phyloP scores from a whole-genome alignment of 169 alveolate genomes.

The Plasmodium coatneyi region DNA sequence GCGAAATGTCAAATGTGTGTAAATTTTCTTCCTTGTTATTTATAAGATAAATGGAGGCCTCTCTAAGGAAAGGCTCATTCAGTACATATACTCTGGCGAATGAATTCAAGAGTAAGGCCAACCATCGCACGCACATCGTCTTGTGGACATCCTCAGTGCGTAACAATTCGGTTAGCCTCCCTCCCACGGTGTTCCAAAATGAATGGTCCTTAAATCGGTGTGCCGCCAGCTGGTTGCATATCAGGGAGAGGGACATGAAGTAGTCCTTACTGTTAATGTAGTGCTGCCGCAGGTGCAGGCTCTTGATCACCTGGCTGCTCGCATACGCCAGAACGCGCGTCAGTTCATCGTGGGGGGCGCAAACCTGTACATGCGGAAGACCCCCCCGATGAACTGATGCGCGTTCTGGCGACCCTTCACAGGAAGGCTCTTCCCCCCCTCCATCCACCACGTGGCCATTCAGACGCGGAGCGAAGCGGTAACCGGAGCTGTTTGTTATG shows the following conservation, averaged over 20 bases:
- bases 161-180: constrained; percentile 7
- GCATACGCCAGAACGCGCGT: constrained; percentile 14
- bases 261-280: constrained; percentile 36
- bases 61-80: constrained; percentile 4
- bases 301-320: constrained; percentile 32
- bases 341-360: neutral
- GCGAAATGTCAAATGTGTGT: constrained; percentile 65
- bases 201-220: constrained; percentile 2
- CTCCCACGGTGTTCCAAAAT: constrained; percentile 27
- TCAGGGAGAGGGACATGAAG: constrained; percentile 58
- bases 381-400: neutral
- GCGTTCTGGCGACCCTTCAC: neutral
- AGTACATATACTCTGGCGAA: constrained; percentile 30
- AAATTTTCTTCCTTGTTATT: constrained; percentile 13
- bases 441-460: neutral
- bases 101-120: constrained; percentile 42
- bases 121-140: constrained; percentile 31
- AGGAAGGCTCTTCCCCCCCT: neutral
- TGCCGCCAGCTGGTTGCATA: constrained; percentile 62
- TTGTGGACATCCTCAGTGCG: neutral
- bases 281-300: constrained; percentile 10
- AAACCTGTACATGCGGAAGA: neutral
- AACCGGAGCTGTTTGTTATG: neutral
- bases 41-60: neutral
- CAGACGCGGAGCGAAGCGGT: neutral